phyloP scores from a whole-genome alignment of 176 grass and related monocot genomes.

The Poa pratensis region DNA sequence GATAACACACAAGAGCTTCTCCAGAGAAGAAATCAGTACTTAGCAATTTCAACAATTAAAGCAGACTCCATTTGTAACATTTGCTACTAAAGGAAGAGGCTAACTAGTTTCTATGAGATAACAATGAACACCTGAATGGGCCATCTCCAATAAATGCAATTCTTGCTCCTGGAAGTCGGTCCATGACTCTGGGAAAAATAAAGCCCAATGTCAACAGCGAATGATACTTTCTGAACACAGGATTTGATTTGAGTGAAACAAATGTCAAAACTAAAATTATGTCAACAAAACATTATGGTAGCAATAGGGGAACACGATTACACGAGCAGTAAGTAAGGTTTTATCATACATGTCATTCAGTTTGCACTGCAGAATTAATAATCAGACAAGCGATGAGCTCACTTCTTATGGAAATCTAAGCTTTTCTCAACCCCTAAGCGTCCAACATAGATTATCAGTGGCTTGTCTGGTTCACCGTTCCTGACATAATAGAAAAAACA shows the following conservation, averaged over 20 bases:
- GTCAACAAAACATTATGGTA: neutral
- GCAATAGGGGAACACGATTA: neutral
- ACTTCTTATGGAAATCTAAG: constrained; percentile 94
- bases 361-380: neutral
- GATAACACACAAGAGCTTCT: neutral
- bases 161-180: constrained; percentile 61
- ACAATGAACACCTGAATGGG: constrained; percentile 52
- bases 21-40: neutral
- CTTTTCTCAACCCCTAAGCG: constrained; percentile 96
- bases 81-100: constrained; percentile 10
- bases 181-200: constrained; percentile 60
- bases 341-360: neutral
- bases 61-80: neutral
- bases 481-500: constrained; percentile 44
- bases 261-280: neutral
- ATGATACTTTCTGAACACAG: neutral
- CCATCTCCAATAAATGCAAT: constrained; percentile 72
- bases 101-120: constrained; percentile 11
- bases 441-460: constrained; percentile 91
- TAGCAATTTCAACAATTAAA: neutral
- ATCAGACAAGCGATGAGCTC: constrained; percentile 20
- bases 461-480: constrained; percentile 81
- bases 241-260: neutral
- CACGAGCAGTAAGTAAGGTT: neutral
- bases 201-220: neutral